A percentile compares a stretch with the other conserved stretches of the same genome.
These are phyloP conservation scores for Alternaria panax DNA, from an alignment of 2,329 filamentous ascomycete species.

Conservation along the genomic window DNA sequence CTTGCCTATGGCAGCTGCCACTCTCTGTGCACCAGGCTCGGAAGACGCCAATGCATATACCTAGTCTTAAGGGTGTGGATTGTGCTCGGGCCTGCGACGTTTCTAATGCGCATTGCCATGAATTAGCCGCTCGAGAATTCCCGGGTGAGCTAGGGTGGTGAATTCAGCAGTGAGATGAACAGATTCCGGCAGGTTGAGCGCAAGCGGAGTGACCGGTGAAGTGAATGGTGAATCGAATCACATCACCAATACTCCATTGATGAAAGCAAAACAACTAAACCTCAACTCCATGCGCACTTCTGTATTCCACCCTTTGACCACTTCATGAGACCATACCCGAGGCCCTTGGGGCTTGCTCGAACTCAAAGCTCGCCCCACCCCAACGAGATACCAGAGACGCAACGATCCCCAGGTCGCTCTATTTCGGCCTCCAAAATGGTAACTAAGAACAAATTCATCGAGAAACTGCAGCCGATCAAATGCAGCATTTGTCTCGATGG, in stretches of 20 bases:
- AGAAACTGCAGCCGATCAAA: slow-evolving; percentile 2
- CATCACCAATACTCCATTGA: neutral
- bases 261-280: neutral
- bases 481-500: slow-evolving; percentile 7
- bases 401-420: neutral
- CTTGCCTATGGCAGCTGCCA: neutral
- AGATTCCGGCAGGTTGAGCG: neutral
- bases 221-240: neutral
- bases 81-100: neutral
- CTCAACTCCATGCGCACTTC: neutral
- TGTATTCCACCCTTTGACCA: neutral
- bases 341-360: neutral
- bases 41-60: neutral
- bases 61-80: neutral
- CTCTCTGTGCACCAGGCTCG: neutral
- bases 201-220: neutral
- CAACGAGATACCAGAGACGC: neutral
- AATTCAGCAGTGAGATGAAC: neutral
- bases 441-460: slow-evolving; percentile 8
- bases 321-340: neutral
- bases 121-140: neutral
- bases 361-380: neutral
- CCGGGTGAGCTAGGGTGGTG: neutral
- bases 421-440: neutral
- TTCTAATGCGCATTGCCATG: neutral